phyloP scores from a whole-genome alignment of 2,329 filamentous ascomycete genomes.

The Parastagonospora nodorum region DNA sequence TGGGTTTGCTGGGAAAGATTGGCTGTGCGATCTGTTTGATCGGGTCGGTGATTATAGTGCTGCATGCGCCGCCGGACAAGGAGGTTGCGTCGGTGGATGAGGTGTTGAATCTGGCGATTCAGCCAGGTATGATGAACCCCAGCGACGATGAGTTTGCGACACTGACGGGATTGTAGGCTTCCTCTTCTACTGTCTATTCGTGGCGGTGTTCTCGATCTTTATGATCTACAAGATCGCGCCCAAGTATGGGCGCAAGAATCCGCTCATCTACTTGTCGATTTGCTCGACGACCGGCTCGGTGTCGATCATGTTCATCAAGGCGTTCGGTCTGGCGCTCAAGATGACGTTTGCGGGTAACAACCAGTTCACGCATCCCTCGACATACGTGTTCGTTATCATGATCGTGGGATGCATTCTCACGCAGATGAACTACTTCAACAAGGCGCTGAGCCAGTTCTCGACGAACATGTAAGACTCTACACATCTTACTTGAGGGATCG shows the following conservation, averaged over 20 bases:
- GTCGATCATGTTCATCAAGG: conserved; percentile 99
- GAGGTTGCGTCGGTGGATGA: conserved; percentile 90
- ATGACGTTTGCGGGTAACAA: conserved; percentile 92
- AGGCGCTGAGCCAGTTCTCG: conserved; percentile 93
- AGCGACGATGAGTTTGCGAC: not conserved
- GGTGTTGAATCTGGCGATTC: conserved; percentile 87
- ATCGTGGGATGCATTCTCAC: conserved; percentile 92
- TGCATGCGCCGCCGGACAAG: conserved; percentile 93
- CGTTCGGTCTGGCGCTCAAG: conserved; percentile 96
- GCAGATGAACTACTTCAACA: conserved; percentile 99
- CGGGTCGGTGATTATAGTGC: conserved; percentile 94
- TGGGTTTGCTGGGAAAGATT: conserved; percentile 89
- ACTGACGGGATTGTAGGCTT: conserved; percentile 67
- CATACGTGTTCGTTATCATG: conserved; percentile 96
- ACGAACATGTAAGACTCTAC: conserved; percentile 80
- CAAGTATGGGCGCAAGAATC: conserved; percentile 89
- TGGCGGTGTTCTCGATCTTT: conserved; percentile 80
- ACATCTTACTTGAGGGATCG: no score
- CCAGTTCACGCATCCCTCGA: conserved; percentile 92
- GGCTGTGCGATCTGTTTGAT: conserved; percentile 96
- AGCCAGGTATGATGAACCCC: conserved; percentile 72
- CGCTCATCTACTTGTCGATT: conserved; percentile 94
- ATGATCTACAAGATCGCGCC: conserved; percentile 98
- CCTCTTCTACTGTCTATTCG: conserved; percentile 79
- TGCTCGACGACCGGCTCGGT: conserved; percentile 97